Evolutionary conservation across 2,329 filamentous ascomycete species (phyloP), one percentile per base, ranked within the genome.

Genomic region (Aspergillus caelatus): DNA sequence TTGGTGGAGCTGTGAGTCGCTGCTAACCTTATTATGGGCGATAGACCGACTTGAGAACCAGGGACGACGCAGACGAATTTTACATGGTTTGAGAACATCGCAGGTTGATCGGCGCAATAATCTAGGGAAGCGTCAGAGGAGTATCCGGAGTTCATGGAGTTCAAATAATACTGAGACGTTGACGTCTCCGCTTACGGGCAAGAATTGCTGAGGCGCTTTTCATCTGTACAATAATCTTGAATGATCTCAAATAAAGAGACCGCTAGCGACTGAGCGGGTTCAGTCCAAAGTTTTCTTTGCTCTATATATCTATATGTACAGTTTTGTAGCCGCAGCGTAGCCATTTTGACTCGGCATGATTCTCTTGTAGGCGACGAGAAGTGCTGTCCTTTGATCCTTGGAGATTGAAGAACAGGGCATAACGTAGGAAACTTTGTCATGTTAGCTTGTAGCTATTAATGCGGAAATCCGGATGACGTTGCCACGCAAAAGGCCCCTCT

Each of bases 21-120:
- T 82, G 61, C 77, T 82, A 70, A 81, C 81, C 60, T 76, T 81
- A 70, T 74, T 75, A 60, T 82, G 78, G 78, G 77, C 77, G 60
- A 80, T 82, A 69, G 74, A 81, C 74, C 75, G 77, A 70, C 75
- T 82, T 64, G 72, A 76, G 65, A 74, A 72, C 68, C 75, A 77
- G 57, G 74, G 73, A 74, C 72, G 70, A 66, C 68, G 67, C 41
- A 72, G 74, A 65, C 71, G 70, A 63, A 66, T 66, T 56, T 66
- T 70, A 58, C 70, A 66, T 63, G 70, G 69, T 68, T 65, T 67
- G 56, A 72, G 68, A 67, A 73, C 71, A 67, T 61, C 70, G 67
- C 65, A 69, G 64, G 66, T 65, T 61, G 72, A 75, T 68, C 72
- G 77, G 76, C 73, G 74, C 69, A 72, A 68, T 68, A 67, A 63